Conservation (phyloP, 2,329 filamentous ascomycete species). For the Fusarium verticillioides region DNA sequence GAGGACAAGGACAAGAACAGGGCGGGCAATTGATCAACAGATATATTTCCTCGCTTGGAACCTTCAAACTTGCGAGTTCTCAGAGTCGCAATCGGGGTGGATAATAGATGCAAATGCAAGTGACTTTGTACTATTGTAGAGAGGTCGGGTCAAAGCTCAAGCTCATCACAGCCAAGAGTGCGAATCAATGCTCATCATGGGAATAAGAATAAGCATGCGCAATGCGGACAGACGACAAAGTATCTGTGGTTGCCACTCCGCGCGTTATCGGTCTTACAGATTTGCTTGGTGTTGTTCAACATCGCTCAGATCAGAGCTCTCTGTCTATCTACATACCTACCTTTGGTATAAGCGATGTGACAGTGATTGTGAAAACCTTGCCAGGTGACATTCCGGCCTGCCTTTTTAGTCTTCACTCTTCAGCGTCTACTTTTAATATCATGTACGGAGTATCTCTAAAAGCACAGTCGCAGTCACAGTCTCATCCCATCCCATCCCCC, state of each 20-base stretch:
- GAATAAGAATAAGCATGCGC: not conserved
- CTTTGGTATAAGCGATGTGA: constrained; percentile 20
- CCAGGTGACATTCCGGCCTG: not conserved
- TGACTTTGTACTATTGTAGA: not conserved
- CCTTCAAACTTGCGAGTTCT: constrained; percentile 17
- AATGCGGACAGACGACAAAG: not conserved
- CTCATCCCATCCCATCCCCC: not conserved
- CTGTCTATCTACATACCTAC: not conserved
- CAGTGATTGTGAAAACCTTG: constrained; percentile 9
- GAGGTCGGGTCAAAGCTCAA: constrained; percentile 1
- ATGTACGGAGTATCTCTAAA: not conserved
- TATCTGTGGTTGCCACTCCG: not conserved
- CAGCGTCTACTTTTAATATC: not conserved
- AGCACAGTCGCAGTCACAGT: not conserved
- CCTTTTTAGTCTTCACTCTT: not conserved
- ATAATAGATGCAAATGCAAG: constrained; percentile 14
- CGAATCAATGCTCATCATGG: not conserved
- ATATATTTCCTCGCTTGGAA: constrained; percentile 11
- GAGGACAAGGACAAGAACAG: not conserved
- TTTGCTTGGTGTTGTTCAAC: not conserved
- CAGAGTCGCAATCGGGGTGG: constrained; percentile 34
- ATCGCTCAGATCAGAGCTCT: not conserved
- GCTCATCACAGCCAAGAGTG: not conserved
- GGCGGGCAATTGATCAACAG: not conserved
- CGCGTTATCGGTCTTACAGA: not conserved